A percentile compares a stretch with the other conserved stretches of the same genome.
These are phyloP conservation scores for Taphrina pruni DNA, from an alignment of 1,139 yeast species.

Conservation along the genomic window DNA sequence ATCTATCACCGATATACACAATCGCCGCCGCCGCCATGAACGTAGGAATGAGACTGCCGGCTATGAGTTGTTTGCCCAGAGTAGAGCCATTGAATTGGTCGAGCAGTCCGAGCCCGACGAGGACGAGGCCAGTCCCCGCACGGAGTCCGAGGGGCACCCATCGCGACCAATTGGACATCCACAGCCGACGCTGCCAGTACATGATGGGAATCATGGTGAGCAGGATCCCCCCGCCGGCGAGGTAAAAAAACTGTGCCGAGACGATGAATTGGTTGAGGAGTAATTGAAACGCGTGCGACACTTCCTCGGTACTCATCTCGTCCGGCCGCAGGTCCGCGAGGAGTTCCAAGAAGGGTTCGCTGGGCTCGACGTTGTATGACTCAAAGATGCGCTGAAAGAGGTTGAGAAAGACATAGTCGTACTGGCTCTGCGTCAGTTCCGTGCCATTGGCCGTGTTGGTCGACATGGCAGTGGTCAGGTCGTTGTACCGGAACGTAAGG, in stretches of 20 bases:
- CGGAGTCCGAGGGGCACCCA: slow-evolving; percentile 26
- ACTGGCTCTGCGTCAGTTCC: slow-evolving; percentile 33
- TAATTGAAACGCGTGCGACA: slow-evolving; percentile 14
- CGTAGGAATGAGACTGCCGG: slow-evolving; percentile 15
- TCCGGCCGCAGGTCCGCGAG: slow-evolving; percentile 21
- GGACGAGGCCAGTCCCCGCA: slow-evolving; percentile 7
- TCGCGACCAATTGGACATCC: slow-evolving; percentile 25
- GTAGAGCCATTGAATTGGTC: slow-evolving; percentile 7
- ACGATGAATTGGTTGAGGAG: slow-evolving; percentile 36
- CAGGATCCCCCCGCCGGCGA: slow-evolving; percentile 28
- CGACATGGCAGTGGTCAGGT: slow-evolving; percentile 15
- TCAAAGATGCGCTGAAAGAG: slow-evolving; percentile 22
- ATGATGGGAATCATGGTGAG: slow-evolving; percentile 34
- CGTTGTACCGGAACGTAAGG: slow-evolving; percentile 22
- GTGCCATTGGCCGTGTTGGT: not conserved
- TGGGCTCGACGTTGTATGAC: slow-evolving; percentile 25
- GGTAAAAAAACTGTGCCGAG: slow-evolving; percentile 31
- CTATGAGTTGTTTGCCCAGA: slow-evolving; percentile 8
- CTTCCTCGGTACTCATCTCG: slow-evolving; percentile 15
- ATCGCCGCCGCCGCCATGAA: slow-evolving; percentile 22
- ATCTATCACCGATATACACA: slow-evolving; percentile 4
- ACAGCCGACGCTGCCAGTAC: slow-evolving; percentile 35
- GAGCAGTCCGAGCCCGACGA: slow-evolving; percentile 23
- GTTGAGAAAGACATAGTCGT: slow-evolving; percentile 36
- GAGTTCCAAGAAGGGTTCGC: slow-evolving; percentile 19